Base-by-base conservation (phyloP, 768 basidiomycete species). In the Sporobolomyces roseus region DNA sequence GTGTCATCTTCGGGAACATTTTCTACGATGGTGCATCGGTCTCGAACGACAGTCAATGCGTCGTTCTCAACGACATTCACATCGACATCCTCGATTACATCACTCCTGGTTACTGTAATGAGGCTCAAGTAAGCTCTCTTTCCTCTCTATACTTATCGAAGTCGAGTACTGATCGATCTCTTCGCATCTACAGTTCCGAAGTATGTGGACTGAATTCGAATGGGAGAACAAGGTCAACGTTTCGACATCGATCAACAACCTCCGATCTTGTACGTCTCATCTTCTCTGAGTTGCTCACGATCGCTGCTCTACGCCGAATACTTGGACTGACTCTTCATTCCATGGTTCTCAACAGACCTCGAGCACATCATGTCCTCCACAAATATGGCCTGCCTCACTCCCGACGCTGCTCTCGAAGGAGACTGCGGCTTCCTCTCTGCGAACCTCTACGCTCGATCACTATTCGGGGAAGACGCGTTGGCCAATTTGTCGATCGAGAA, bases 141-240 rank as follows among this genome's bases (percentile, higher is more conserved):
- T n/a, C 21, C 6, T n/a, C 51, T 3, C 49, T 38, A 32, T 25
- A 7, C 38, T 35, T 32, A 23, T 27, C 12, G 10, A 10, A 16
- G 17, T 63, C 23, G 27, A n/a, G 6, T 30, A 29, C 25, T 30
- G 41, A n/a, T 41, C 27, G 16, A 23, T 38, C 27, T 13, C 51
- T 29, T 41, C 53, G 56, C 23, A 25, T 70, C n/a, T 50, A 12
- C 75, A 93, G 89, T 94, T 94, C 86, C 86, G 94, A 36, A 90
- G 86, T 78, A 94, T 94, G 92, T 96, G 94, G 94, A 99, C 93
- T 32, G 96, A 98, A 79, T 99, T 99, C 76, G 94, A 99, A 79
- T 99, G 94, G 94, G 94, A 99, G 83, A 99, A 99, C 81, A 85
- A 93, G 75, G 94, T 98, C 63, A 97, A 97, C 77, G 90, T 97